These are phyloP conservation scores for Cystofilobasidium bisporidii DNA, from an alignment of 768 basidiomycete species.

Conservation along the genomic window DNA sequence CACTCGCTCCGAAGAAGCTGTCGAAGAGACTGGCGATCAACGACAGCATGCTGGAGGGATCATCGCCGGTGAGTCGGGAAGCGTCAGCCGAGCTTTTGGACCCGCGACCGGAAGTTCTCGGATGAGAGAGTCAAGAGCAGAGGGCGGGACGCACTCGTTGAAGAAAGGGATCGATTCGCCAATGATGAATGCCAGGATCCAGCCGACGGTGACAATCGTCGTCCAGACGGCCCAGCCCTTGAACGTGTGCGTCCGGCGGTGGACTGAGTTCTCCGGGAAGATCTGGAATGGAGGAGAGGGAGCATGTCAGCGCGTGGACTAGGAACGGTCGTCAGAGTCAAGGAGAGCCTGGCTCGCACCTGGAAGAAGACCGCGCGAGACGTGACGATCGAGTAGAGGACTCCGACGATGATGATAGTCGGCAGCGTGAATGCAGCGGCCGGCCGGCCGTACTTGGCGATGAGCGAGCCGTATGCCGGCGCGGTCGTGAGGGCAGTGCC, in stretches of 20 bases:
- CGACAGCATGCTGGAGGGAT: neutral
- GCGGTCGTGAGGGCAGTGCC: conserved; percentile 28
- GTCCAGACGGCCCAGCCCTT: conserved; percentile 32
- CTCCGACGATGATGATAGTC: conserved; percentile 32
- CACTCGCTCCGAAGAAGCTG: conserved; percentile 29
- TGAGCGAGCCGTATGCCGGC: conserved; percentile 32
- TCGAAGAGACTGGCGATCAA: conserved; percentile 31
- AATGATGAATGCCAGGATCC: conserved; percentile 30
- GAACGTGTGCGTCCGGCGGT: conserved; percentile 30
- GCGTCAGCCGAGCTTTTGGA: no score
- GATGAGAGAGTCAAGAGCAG: no score
- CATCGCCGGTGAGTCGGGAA: neutral
- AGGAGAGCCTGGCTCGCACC: no score
- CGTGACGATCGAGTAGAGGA: conserved; percentile 29
- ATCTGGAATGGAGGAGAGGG: no score
- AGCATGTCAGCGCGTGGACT: no score
- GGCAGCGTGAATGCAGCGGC: conserved; percentile 31
- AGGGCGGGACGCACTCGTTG: conserved; percentile 27
- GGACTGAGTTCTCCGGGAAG: conserved; percentile 32
- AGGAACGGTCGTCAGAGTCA: no score
- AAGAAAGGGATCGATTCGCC: conserved; percentile 31
- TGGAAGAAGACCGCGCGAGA: conserved; percentile 33
- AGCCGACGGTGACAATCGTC: conserved; percentile 30
- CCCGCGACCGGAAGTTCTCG: no score
- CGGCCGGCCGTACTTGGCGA: conserved; percentile 27